A percentile compares a stretch with the other conserved stretches of the same genome.
These are phyloP conservation scores for Apiospora pterosperma DNA, from an alignment of 2,329 filamentous ascomycete species.

Conservation along the genomic window DNA sequence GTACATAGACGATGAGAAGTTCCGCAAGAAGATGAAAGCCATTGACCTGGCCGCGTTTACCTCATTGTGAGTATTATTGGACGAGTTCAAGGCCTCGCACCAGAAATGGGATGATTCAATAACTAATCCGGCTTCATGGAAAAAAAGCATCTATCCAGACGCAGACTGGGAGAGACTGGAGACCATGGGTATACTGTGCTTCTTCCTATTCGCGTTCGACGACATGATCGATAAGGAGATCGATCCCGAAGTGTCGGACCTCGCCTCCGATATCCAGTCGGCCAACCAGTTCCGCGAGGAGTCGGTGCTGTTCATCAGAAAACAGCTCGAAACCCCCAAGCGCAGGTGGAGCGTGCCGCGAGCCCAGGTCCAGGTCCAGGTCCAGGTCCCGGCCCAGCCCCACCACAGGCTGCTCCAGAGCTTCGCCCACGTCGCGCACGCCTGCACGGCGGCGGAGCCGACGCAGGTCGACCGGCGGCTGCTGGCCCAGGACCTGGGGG, in stretches of 20 bases:
- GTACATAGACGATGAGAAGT: slow-evolving; percentile 12
- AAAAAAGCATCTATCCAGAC: slow-evolving; percentile 12
- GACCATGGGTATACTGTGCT: slow-evolving; percentile 15
- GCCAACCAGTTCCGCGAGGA: slow-evolving; percentile 14
- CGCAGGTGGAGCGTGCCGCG: not conserved
- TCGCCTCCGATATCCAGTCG: slow-evolving; percentile 15
- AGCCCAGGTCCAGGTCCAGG: not conserved
- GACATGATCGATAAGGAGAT: slow-evolving; percentile 18
- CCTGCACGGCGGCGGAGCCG: slow-evolving; percentile 5
- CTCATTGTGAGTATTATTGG: slow-evolving; percentile 13
- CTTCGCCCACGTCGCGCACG: slow-evolving; percentile 11
- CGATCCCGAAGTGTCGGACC: slow-evolving; percentile 10
- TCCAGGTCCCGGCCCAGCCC: not conserved
- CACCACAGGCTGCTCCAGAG: slow-evolving; percentile 12
- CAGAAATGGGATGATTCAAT: no score
- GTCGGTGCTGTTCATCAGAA: slow-evolving; percentile 9
- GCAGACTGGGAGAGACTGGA: slow-evolving; percentile 14
- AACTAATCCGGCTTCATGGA: not conserved
- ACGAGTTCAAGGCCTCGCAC: not conserved
- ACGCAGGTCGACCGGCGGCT: slow-evolving; percentile 10
- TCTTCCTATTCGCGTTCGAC: slow-evolving; percentile 17
- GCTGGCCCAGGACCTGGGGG: slow-evolving; percentile 12
- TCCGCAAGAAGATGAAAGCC: slow-evolving; percentile 11
- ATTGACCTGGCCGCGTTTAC: slow-evolving; percentile 16
- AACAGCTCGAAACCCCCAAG: slow-evolving; percentile 1